phyloP scores from a whole-genome alignment of 176 grass and related monocot species.

The Zea mays region DNA sequence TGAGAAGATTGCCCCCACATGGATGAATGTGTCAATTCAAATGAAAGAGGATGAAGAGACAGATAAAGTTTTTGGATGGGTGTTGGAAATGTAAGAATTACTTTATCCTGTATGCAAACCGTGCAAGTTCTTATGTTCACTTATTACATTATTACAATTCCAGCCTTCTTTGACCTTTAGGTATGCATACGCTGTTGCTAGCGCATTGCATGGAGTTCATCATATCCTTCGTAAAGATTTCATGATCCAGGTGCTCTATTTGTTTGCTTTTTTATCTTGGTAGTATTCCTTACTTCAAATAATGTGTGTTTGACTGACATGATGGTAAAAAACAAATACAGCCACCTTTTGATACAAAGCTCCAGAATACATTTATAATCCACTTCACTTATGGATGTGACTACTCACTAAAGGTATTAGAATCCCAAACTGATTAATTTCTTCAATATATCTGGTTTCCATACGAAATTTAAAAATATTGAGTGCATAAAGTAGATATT shows the following conservation, averaged over 20 bases:
- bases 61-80: constrained; percentile 88
- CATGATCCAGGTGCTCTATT: constrained; percentile 82
- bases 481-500: background rate
- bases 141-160: constrained; percentile 29
- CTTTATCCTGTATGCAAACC: constrained; percentile 32
- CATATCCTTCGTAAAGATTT: constrained; percentile 94
- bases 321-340: constrained; percentile 25
- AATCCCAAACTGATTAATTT: background rate
- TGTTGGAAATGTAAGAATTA: constrained; percentile 85
- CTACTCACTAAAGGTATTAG: constrained; percentile 79
- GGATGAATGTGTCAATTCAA: constrained; percentile 91
- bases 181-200: constrained; percentile 97
- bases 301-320: constrained; percentile 23
- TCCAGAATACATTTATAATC: constrained; percentile 64
- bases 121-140: constrained; percentile 20
- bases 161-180: constrained; percentile 42
- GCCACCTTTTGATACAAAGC: constrained; percentile 58
- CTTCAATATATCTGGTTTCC: constrained; percentile 17
- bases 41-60: constrained; percentile 96
- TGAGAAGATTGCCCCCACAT: constrained; percentile 92
- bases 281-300: background rate
- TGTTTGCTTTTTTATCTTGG: background rate
- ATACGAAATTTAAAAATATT: background rate
- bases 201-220: constrained; percentile 92
- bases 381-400: constrained; percentile 92